Percentiles rank a stretch among this genome's conserved stretches.
These are phyloP conservation scores for Gossypium davidsonii DNA, from an alignment of 441 rosid genomes.

Conservation along the genomic window DNA sequence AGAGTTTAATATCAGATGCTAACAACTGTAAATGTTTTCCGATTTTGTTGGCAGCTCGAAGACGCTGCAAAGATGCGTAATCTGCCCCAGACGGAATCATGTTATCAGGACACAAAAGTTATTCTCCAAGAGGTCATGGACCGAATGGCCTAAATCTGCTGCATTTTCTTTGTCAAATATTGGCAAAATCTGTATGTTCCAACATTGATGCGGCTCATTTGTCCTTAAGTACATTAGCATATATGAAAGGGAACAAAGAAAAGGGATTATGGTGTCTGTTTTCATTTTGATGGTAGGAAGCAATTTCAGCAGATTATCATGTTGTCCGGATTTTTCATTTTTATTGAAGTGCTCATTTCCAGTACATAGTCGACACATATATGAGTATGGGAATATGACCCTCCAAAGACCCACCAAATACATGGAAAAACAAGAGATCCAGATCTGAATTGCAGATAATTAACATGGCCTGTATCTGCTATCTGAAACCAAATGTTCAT, in stretches of 20 bases:
- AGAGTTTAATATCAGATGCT: background rate
- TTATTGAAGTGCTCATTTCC: background rate
- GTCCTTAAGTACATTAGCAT: background rate
- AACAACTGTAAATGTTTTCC: background rate
- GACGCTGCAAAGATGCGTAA: conserved; percentile 52
- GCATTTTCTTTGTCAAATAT: background rate
- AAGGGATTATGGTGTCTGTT: background rate
- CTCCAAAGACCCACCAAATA: background rate
- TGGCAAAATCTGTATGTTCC: background rate
- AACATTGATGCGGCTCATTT: background rate
- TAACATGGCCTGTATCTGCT: background rate
- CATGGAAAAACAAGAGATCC: conserved; percentile 1
- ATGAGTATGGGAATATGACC: background rate
- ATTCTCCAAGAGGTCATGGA: conserved; percentile 73
- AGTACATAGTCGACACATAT: background rate
- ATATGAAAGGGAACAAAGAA: background rate
- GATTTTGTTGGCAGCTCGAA: conserved; percentile 47
- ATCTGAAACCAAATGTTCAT: background rate
- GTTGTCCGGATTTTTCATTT: background rate
- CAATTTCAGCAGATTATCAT: background rate
- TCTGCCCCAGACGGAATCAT: conserved; percentile 49
- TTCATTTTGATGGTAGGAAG: background rate
- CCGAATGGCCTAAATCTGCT: conserved; percentile 35
- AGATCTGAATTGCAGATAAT: background rate
- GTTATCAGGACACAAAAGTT: conserved; percentile 45